Base-by-base conservation (phyloP, 202 grass and related monocot genomes). In the Carex arenaria region DNA sequence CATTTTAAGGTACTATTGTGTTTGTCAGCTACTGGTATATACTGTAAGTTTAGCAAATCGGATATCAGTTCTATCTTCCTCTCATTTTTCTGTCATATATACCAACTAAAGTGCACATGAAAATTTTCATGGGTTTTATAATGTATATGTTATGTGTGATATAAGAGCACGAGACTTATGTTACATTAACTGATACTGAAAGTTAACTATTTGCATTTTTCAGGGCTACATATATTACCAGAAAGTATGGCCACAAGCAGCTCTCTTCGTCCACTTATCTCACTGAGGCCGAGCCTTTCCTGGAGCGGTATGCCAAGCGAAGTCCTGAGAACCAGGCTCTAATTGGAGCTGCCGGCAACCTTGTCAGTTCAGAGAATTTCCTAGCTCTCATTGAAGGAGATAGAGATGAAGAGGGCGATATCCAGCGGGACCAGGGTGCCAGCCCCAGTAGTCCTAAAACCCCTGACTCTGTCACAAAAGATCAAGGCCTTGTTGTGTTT, bases 201-300 rank as follows among this genome's bases (percentile, higher is more conserved):
- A 78, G 45, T 69, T 79, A 78, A 78, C 17, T 34, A 14, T 59
- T 78, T 54, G 18, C 38, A 74, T 84, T 85, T 80, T 8, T 67
- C 38, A 98, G 95, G 95, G 95, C 89, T 86, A 88, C 87, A 51
- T 89, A 92, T 83, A 93, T 98, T 67, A 90, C 85, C 82, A 92
- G 92, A 57, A 95, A 98, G 83, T 95, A 72, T 75, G 90, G 86
- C 73, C 92, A 84, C 47, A 98, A 95, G 74, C 89, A 85, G 61
- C 88, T 98, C 2, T 91, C 81, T 60, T 91, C 92, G 38, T 95
- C 95, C 15, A 92, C 71, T 59, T 98, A 95, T 78, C 92, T 98
- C 78, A 89, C 67, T 87, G 93, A 98, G 85, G 95, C 95, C 53
- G 95, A 98, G 72, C 95, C 91, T 85, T 98, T 98, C 87, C 91